Percentiles rank a stretch among this genome's conserved stretches.
These are phyloP conservation scores for Wickerhamia fluorescens DNA, from an alignment of 805 yeast species.

Conservation along the genomic window DNA sequence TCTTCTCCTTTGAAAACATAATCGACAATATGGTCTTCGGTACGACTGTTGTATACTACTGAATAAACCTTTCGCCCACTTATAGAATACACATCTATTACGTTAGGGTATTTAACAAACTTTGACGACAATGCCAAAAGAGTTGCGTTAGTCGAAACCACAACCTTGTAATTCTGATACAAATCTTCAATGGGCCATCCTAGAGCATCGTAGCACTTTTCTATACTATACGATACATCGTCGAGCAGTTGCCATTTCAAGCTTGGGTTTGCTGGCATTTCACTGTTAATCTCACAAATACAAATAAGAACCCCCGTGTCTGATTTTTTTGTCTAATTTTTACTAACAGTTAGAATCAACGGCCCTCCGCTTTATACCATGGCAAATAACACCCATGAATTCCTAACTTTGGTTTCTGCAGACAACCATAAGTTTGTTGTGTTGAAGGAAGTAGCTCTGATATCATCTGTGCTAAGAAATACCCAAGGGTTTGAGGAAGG, in stretches of 20 bases:
- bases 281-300: not conserved
- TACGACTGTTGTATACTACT: conserved; percentile 32
- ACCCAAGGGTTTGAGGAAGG: conserved; percentile 51
- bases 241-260: conserved; percentile 74
- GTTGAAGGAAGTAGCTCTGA: conserved; percentile 66
- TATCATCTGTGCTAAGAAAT: conserved; percentile 54
- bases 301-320: not conserved
- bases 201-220: conserved; percentile 47
- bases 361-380: no score
- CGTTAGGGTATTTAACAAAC: conserved; percentile 26
- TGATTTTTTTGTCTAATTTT: no score
- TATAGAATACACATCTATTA: conserved; percentile 29
- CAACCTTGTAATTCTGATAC: conserved; percentile 34
- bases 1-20: conserved; percentile 47
- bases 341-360: no score
- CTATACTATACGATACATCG: conserved; percentile 58
- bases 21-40: conserved; percentile 47
- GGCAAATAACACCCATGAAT: no score
- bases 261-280: conserved; percentile 31
- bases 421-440: conserved; percentile 62
- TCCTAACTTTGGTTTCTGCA: conserved; percentile 63
- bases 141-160: conserved; percentile 48
- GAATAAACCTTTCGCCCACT: conserved; percentile 31
- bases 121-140: conserved; percentile 45
- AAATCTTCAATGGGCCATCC: conserved; percentile 42